Conservation (phyloP, 176 grass and related monocot genomes). For the Hordeum marinum region DNA sequence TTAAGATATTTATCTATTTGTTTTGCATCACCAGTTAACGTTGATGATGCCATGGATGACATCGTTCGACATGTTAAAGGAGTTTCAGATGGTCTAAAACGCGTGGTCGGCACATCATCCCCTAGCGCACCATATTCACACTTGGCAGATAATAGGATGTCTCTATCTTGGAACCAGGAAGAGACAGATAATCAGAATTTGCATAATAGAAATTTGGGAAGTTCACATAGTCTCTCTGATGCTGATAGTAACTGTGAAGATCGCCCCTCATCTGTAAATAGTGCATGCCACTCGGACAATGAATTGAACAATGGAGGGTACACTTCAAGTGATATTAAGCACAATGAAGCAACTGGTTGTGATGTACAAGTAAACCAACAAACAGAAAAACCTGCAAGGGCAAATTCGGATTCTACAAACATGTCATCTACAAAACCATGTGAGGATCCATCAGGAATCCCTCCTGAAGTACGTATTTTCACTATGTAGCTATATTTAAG, state of each 20-base stretch:
- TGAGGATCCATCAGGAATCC: slow-evolving; percentile 68
- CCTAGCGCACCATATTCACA: slow-evolving; percentile 29
- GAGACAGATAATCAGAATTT: slow-evolving; percentile 46
- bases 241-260: slow-evolving; percentile 73
- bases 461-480: slow-evolving; percentile 62
- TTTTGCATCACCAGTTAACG: slow-evolving; percentile 64
- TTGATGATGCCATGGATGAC: slow-evolving; percentile 99
- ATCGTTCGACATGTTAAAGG: slow-evolving; percentile 95
- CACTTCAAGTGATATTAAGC: slow-evolving; percentile 50
- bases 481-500: slow-evolving; percentile 6
- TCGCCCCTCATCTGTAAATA: slow-evolving; percentile 39
- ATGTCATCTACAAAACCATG: slow-evolving; percentile 43
- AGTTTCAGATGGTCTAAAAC: slow-evolving; percentile 81
- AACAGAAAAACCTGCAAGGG: slow-evolving; percentile 32
- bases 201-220: slow-evolving; percentile 45
- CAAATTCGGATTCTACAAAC: slow-evolving; percentile 51
- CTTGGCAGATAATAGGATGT: slow-evolving; percentile 46
- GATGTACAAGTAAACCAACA: slow-evolving; percentile 43
- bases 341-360: slow-evolving; percentile 26
- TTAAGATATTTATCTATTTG: slow-evolving; percentile 5
- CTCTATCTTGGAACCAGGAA: slow-evolving; percentile 69
- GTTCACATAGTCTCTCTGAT: slow-evolving; percentile 78
- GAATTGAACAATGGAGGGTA: slow-evolving; percentile 66
- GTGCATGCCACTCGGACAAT: slow-evolving; percentile 81
- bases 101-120: slow-evolving; percentile 57